Evolutionary conservation across 1,284 basidiomycete species (phyloP).

Genomic region (Pseudozyma tsukubaensis): DNA sequence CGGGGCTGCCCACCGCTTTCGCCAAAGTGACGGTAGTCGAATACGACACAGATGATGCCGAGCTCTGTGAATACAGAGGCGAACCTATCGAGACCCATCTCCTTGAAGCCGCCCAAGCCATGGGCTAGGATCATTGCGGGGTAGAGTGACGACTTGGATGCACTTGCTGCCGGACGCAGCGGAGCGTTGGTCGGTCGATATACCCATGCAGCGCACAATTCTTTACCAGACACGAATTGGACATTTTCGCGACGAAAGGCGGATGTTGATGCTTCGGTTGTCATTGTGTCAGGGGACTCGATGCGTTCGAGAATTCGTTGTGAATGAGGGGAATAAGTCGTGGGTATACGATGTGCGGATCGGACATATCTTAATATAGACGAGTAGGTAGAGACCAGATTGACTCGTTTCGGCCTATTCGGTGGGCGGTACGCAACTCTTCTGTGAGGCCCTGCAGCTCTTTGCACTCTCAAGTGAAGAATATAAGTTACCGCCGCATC

Average conservation of each 20-base stretch:
- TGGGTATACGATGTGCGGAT: no score
- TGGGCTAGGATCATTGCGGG: conserved; percentile 54
- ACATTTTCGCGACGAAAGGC: conserved; percentile 39
- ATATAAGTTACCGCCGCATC: no score
- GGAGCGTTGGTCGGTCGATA: conserved; percentile 30
- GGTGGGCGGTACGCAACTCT: no score
- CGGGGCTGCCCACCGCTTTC: conserved; percentile 43
- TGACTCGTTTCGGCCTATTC: no score
- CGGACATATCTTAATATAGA: no score
- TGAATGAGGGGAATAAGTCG: no score
- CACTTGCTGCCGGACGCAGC: neutral
- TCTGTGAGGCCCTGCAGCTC: no score
- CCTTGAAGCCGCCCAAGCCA: conserved; percentile 52
- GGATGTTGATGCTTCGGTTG: conserved; percentile 13
- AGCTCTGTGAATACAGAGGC: conserved; percentile 35
- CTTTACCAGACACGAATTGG: conserved; percentile 32
- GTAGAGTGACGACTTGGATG: neutral
- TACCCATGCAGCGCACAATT: conserved; percentile 46
- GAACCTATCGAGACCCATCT: conserved; percentile 55
- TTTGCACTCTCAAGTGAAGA: no score
- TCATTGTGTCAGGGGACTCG: conserved; percentile 3
- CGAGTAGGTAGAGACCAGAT: no score
- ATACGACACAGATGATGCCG: conserved; percentile 52
- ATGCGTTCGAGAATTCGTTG: no score
- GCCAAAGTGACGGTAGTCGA: conserved; percentile 60